Conservation (phyloP, 2,329 filamentous ascomycete genomes). For the Apiospora phragmitis region DNA sequence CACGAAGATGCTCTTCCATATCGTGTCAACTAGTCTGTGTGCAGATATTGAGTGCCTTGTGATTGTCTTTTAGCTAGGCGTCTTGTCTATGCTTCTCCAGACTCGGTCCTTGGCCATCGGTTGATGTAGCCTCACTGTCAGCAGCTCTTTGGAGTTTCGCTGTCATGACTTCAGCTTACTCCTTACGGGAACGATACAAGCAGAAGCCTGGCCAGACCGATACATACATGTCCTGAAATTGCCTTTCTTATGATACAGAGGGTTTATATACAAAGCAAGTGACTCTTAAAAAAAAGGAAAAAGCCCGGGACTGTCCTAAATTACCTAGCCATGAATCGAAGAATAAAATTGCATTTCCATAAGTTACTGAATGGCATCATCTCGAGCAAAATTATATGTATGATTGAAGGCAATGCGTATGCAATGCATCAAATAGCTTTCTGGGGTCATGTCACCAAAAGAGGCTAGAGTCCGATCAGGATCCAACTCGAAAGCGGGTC, state of each 20-base stretch:
- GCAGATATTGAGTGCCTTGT: constrained; percentile 69
- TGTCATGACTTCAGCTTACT: background rate
- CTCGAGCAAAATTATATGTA: background rate
- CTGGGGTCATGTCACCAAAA: background rate
- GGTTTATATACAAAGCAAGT: background rate
- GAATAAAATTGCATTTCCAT: background rate
- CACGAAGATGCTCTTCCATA: constrained; percentile 74
- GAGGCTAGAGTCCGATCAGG: background rate
- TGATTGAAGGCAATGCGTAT: background rate
- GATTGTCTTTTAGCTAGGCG: constrained; percentile 45
- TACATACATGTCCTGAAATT: background rate
- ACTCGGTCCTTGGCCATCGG: constrained; percentile 36
- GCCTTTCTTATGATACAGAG: background rate
- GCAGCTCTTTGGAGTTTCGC: constrained; percentile 26
- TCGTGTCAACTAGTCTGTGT: constrained; percentile 96
- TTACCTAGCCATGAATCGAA: background rate
- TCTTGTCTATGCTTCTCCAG: constrained; percentile 49
- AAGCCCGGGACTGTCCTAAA: no score
- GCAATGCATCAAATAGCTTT: background rate
- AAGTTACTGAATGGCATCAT: background rate
- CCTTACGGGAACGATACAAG: background rate
- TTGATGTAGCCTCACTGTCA: constrained; percentile 22
- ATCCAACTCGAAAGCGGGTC: background rate
- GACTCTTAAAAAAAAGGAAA: background rate
- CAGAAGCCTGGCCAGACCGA: constrained; percentile 6